Base-by-base conservation (phyloP, 495 filamentous ascomycete species). In the Bombardia bombarda region DNA sequence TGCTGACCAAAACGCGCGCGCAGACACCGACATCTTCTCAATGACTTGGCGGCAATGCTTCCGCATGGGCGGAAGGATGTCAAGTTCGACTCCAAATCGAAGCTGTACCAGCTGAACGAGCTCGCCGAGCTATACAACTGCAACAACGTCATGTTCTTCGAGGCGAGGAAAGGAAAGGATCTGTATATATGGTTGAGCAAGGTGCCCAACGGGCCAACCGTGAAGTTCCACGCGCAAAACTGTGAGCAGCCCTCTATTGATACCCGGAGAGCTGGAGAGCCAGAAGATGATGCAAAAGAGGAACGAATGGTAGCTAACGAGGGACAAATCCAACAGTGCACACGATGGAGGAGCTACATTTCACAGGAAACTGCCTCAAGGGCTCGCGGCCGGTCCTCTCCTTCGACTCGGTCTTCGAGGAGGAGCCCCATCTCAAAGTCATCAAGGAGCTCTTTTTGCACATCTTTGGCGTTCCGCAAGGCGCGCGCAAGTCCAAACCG, bases 51-150 rank as follows among this genome's bases (percentile, higher is more conserved):
- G 36, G 73, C 80, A 19, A 82, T 99, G 51, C 80, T 99, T 38
- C 92, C 92, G 0, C 92, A 99, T 56, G 79, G 79, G 28, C 78
- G 88, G 54, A 94, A 94, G 67, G 92, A 99, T 61, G 89, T 83
- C 45, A 99, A 99, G 63, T 79, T 95, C 39, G 90, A 97, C 55
- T 92, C 90, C 30, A 96, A 97, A 64, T 90, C 88, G 40, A 88
- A 93, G 55, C 83, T 95, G 45, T 81, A 86, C 62, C 80, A 95
- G 55, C 77, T 99, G 7, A 97, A 97, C 69, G 90, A 95, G 61
- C 80, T 97, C 13, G 92, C 92, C 30, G 90, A 99, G 52, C 78
- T 99, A 16, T 94, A 96, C 73, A 97, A 95, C 52, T 96, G 90
- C 79, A 99, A 99, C 68, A 92, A 96, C 63, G 81, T 97, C 39